Percentiles rank a stretch among this genome's conserved stretches.
Evolutionary conservation across 2,329 filamentous ascomycete species (phyloP).

Genomic region (Helminthosporium solani): DNA sequence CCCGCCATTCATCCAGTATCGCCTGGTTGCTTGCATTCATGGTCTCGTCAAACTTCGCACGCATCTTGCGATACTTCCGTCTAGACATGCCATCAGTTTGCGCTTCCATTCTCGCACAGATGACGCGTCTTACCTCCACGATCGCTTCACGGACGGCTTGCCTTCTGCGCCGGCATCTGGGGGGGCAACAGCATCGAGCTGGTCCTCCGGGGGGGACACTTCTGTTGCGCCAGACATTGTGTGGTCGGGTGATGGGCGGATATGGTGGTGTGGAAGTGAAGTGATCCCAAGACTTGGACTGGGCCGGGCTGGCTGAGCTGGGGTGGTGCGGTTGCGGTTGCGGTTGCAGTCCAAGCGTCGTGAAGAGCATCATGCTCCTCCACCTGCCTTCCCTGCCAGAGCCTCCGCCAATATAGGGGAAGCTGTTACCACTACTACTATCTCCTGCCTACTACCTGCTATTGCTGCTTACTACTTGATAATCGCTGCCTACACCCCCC

Average conservation of each 20-base stretch:
- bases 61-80: constrained; percentile 96
- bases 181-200: constrained; percentile 3
- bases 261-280: neutral
- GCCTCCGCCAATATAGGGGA: constrained; percentile 1
- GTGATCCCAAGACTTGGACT: neutral
- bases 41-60: constrained; percentile 71
- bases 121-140: constrained; percentile 37
- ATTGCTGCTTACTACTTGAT: neutral
- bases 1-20: constrained; percentile 78
- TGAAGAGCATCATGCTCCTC: too few relatives aligned
- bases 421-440: neutral
- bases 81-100: constrained; percentile 24
- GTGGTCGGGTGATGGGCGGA: neutral
- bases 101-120: neutral
- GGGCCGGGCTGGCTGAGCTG: neutral
- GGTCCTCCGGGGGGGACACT: constrained; percentile 5
- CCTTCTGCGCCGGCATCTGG: constrained; percentile 17
- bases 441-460: neutral
- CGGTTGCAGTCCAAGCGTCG: neutral
- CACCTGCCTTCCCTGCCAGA: constrained; percentile 14
- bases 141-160: constrained; percentile 37
- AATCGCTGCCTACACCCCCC: constrained; percentile 5
- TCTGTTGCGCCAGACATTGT: constrained; percentile 35
- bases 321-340: neutral
- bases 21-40: constrained; percentile 80